phyloP scores from a whole-genome alignment of 1,284 basidiomycete species.

The Athelia sp. region DNA sequence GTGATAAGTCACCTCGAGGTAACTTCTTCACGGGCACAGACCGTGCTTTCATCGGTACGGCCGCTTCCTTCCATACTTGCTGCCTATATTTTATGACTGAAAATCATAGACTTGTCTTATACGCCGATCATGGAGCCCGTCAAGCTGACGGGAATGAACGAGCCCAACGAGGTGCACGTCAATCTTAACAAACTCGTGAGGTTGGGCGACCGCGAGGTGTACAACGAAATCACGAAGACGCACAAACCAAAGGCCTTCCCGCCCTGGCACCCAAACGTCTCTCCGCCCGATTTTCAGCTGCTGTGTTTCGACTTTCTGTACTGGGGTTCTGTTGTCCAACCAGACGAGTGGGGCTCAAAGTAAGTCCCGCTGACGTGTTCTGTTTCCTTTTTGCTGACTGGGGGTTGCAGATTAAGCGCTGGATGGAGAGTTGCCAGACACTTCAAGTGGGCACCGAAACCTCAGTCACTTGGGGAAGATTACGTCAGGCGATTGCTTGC shows the following conservation, averaged over 20 bases:
- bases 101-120: conserved; percentile 34
- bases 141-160: conserved; percentile 28
- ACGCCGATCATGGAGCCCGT: conserved; percentile 35
- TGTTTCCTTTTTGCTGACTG: neutral
- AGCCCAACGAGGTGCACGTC: conserved; percentile 30
- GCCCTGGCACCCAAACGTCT: conserved; percentile 23
- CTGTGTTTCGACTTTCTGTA: conserved; percentile 50
- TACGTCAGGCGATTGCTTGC: conserved; percentile 20
- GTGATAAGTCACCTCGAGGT: conserved; percentile 38
- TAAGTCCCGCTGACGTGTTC: conserved; percentile 11
- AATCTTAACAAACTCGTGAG: conserved; percentile 31
- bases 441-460: neutral
- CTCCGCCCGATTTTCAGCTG: conserved; percentile 46
- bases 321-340: conserved; percentile 35
- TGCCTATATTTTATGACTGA: neutral
- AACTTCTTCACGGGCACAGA: conserved; percentile 33
- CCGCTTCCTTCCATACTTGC: neutral
- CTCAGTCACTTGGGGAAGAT: conserved; percentile 18
- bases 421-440: conserved; percentile 38
- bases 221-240: conserved; percentile 22
- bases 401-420: conserved; percentile 42
- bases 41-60: neutral
- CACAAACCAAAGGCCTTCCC: conserved; percentile 9
- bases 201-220: conserved; percentile 33
- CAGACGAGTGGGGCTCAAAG: conserved; percentile 6